phyloP scores from a whole-genome alignment of 345 rosid species.

The Orychophragmus violaceus region DNA sequence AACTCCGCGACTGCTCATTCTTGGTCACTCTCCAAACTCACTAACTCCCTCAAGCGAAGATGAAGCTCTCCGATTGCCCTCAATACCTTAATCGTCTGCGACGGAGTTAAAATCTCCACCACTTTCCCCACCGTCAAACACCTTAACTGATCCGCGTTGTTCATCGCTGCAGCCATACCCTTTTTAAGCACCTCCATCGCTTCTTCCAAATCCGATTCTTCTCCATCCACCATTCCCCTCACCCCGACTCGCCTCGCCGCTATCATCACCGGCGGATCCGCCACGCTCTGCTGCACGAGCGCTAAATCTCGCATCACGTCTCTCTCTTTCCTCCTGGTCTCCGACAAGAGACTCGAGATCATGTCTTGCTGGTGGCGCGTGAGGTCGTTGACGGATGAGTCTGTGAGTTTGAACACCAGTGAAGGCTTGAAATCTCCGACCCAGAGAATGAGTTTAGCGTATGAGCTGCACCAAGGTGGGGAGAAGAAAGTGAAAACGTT shows the following conservation, averaged over 20 bases:
- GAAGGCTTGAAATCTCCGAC: constrained; percentile 31
- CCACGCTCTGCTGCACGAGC: constrained; percentile 31
- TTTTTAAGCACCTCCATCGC: constrained; percentile 24
- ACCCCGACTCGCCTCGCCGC: constrained; percentile 26
- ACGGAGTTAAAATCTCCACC: constrained; percentile 28
- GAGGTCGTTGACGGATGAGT: constrained; percentile 8
- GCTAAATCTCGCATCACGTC: constrained; percentile 27
- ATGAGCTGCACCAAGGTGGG: constrained; percentile 28
- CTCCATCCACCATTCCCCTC: constrained; percentile 25
- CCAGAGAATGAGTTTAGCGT: constrained; percentile 29
- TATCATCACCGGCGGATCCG: constrained; percentile 31
- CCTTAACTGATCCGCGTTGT: constrained; percentile 23
- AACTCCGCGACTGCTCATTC: background rate
- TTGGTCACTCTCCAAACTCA: constrained; percentile 4
- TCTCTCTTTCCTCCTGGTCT: constrained; percentile 26
- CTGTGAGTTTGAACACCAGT: constrained; percentile 12
- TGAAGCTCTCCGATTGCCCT: constrained; percentile 24
- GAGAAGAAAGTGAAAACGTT: constrained; percentile 29
- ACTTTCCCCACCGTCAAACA: constrained; percentile 30
- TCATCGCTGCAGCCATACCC: constrained; percentile 27
- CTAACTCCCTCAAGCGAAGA: constrained; percentile 11
- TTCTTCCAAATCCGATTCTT: constrained; percentile 18
- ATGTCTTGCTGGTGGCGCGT: constrained; percentile 17
- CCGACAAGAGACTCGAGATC: constrained; percentile 5
- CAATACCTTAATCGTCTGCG: constrained; percentile 24